phyloP scores from a whole-genome alignment of 2,329 filamentous ascomycete genomes.

The Fusarium nematophilum region DNA sequence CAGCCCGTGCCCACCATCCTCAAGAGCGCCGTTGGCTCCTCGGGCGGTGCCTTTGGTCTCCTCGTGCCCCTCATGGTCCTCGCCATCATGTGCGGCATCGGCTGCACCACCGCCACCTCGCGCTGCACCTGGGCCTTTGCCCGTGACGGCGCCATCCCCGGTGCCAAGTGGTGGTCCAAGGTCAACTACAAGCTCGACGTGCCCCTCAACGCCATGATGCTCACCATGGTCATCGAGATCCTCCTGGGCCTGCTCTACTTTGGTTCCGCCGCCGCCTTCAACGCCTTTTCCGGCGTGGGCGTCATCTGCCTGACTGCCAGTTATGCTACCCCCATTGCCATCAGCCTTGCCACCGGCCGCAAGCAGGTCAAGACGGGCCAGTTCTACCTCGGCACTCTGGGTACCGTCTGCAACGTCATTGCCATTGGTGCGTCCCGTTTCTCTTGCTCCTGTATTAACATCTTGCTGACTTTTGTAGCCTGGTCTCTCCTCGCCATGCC shows the following conservation, averaged over 20 bases:
- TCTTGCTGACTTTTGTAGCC: constrained; percentile 52
- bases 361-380: constrained; percentile 66
- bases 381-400: constrained; percentile 72
- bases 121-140: constrained; percentile 77
- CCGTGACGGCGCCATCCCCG: constrained; percentile 76
- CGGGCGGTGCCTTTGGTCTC: constrained; percentile 71
- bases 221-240: constrained; percentile 74
- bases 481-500: constrained; percentile 78
- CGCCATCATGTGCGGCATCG: constrained; percentile 74
- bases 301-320: constrained; percentile 77
- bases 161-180: constrained; percentile 68
- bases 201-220: constrained; percentile 78
- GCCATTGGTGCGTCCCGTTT: constrained; percentile 65
- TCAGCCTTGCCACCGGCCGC: constrained; percentile 71
- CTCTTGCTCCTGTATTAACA: background rate
- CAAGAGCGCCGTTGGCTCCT: constrained; percentile 68
- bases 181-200: constrained; percentile 73
- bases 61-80: constrained; percentile 74
- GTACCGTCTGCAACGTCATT: constrained; percentile 71
- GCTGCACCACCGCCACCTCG: constrained; percentile 76
- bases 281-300: constrained; percentile 76
- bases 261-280: constrained; percentile 76
- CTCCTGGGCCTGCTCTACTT: constrained; percentile 76
- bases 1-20: constrained; percentile 76
- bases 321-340: constrained; percentile 74